These are phyloP conservation scores for Penicillium decumbens DNA, from an alignment of 2,329 filamentous ascomycete species.

Conservation along the genomic window DNA sequence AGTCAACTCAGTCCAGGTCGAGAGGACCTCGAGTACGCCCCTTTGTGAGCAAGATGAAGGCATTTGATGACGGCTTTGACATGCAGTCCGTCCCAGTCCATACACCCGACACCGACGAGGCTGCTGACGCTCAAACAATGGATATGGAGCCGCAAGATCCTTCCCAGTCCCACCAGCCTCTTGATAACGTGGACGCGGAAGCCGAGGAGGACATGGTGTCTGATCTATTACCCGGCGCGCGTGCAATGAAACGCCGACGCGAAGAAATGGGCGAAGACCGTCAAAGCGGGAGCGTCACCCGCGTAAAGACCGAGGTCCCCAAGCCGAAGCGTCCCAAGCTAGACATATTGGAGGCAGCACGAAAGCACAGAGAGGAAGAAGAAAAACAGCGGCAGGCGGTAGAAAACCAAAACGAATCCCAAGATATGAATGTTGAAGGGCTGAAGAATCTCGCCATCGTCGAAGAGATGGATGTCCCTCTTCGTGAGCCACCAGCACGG, in stretches of 20 bases:
- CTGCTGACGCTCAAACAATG: constrained; percentile 17
- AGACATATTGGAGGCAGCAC: constrained; percentile 64
- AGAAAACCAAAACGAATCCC: constrained; percentile 52
- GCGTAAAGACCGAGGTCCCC: constrained; percentile 27
- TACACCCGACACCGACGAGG: constrained; percentile 25
- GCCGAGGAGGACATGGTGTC: constrained; percentile 59
- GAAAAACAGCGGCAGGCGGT: constrained; percentile 42
- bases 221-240: constrained; percentile 68
- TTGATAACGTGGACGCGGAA: constrained; percentile 26
- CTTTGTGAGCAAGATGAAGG: constrained; percentile 58
- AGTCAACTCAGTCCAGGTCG: constrained; percentile 8
- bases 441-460: constrained; percentile 71
- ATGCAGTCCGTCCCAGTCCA: constrained; percentile 40
- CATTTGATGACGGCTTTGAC: constrained; percentile 62
- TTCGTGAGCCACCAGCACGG: constrained; percentile 26
- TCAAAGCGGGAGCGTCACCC: constrained; percentile 21
- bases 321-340: constrained; percentile 55
- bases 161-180: constrained; percentile 27
- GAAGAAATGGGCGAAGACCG: constrained; percentile 56
- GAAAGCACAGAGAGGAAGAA: constrained; percentile 55
- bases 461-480: constrained; percentile 65
- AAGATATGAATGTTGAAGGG: constrained; percentile 62
- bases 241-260: constrained; percentile 72
- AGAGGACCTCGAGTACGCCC: constrained; percentile 28
- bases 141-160: constrained; percentile 16